These are phyloP conservation scores for Neurospora discreta DNA, from an alignment of 495 filamentous ascomycete species.

Conservation along the genomic window DNA sequence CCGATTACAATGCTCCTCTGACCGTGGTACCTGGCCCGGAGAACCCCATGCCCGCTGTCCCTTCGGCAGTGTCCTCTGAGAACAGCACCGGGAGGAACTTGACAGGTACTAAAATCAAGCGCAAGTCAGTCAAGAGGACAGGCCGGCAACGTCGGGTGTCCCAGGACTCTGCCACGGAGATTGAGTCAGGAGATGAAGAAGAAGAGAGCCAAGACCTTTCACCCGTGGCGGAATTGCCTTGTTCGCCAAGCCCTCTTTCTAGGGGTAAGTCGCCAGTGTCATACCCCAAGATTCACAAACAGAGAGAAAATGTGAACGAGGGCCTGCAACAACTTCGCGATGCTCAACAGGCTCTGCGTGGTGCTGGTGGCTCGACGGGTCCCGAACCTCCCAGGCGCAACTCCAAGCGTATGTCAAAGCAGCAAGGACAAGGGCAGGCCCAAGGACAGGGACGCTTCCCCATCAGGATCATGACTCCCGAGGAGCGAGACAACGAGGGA, in stretches of 20 bases:
- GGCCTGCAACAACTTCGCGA: slow-evolving; percentile 1
- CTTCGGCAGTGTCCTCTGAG: neutral
- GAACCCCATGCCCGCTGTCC: slow-evolving; percentile 3
- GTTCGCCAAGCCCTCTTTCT: slow-evolving; percentile 9
- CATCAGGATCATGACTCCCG: neutral
- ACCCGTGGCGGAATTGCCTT: slow-evolving; percentile 34
- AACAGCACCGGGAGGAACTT: slow-evolving; percentile 4
- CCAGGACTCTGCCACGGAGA: slow-evolving; percentile 17
- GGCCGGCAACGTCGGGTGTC: slow-evolving; percentile 9
- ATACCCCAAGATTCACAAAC: slow-evolving; percentile 32
- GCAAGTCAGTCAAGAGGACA: slow-evolving; percentile 5
- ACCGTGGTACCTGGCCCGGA: slow-evolving; percentile 2
- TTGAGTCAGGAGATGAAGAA: slow-evolving; percentile 16
- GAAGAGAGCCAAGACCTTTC: slow-evolving; percentile 24
- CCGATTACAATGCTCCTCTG: neutral
- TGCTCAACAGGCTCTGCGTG: neutral
- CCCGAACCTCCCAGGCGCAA: neutral
- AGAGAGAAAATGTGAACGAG: slow-evolving; percentile 8
- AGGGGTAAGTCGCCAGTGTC: slow-evolving; percentile 27
- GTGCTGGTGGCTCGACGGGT: neutral
- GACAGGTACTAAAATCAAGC: slow-evolving; percentile 5
- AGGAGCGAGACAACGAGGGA: neutral
- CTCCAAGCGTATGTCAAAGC: neutral
- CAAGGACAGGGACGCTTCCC: neutral
- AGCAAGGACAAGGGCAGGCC: neutral